These are phyloP conservation scores for Dothistroma pini DNA, from an alignment of 2,329 filamentous ascomycete genomes.

Conservation along the genomic window DNA sequence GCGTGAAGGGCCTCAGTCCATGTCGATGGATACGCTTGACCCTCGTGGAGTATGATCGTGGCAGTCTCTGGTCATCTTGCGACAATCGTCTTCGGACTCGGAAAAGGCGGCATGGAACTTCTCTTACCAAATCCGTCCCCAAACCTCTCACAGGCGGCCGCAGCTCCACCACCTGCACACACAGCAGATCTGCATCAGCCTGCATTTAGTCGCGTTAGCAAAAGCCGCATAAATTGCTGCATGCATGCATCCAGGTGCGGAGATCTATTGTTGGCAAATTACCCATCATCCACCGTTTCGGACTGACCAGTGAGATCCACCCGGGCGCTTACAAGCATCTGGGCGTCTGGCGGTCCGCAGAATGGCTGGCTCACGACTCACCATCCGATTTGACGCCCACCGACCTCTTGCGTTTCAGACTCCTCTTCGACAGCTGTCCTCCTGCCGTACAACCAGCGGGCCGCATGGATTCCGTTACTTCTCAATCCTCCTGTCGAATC, in stretches of 20 bases:
- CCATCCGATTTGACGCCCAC: slow-evolving; percentile 10
- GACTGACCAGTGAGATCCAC: slow-evolving; percentile 16
- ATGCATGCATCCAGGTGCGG: slow-evolving; percentile 2
- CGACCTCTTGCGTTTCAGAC: slow-evolving; percentile 17
- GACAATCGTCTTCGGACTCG: background rate
- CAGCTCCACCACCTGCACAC: slow-evolving; percentile 2
- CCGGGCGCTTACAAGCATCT: slow-evolving; percentile 16
- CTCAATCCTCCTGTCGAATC: background rate
- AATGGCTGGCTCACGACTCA: slow-evolving; percentile 17
- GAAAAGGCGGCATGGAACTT: background rate
- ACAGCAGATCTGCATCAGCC: background rate
- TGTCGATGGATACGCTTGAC: background rate
- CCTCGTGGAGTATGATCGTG: background rate
- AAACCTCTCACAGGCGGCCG: background rate
- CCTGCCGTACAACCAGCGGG: slow-evolving; percentile 11
- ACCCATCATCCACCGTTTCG: slow-evolving; percentile 7
- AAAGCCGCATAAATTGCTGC: slow-evolving; percentile 11
- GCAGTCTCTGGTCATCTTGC: background rate
- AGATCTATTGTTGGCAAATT: slow-evolving; percentile 21
- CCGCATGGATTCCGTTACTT: slow-evolving; percentile 14
- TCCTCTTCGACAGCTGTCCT: background rate
- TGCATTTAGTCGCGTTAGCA: background rate
- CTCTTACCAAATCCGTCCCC: background rate
- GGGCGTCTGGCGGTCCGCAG: background rate
- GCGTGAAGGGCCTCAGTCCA: background rate